Base-by-base conservation (phyloP, 2,329 filamentous ascomycete genomes). In the Aspergillus alliaceus region DNA sequence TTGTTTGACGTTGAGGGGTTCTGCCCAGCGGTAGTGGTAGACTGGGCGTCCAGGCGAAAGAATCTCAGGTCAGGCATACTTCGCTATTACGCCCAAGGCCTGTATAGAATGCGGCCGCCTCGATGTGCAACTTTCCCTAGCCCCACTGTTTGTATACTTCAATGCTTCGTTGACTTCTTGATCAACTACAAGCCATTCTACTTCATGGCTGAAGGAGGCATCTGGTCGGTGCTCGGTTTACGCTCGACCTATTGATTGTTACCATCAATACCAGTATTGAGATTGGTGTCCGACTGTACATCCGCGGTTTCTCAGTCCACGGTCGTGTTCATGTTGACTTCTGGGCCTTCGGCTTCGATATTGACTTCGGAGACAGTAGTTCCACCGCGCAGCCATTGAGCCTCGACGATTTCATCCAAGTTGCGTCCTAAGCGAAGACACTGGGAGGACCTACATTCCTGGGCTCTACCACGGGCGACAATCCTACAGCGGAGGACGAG, bases 71-170 rank as follows among this genome's bases (percentile, higher is more conserved):
- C 57, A 79, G 53, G 74, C 77, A 0, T 81, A 79, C 64, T 80
- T 79, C 49, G 78, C 78, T 29, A 74, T 81, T 27, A 81, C 78
- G 0, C 76, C 78, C 6, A 78, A 79, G 50, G 64, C 57, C 0
- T 74, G 70, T 59, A 81, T 81, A 79, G 77, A 62, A 5, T 78
- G 79, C 3, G 77, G 72, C 0, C 52, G 64, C 0, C 62, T 80
- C 0, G 62, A 71, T 18, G 71, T 69, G 0, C 46, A 60, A 0
- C 58, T 77, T 0, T 50, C 48, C 5, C n/a, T 69, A 1, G 76
- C 76, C 1, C 66, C 70, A 0, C 34, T 81, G 0, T 53, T 57
- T 1, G 79, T 78, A 0, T 76, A 62, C 56, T 75, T 79, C n/a
- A 72, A 79, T 25, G 72, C 73, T 75, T 62, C 37, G 65, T 68